phyloP scores from a whole-genome alignment of 129 eudicot genomes.

The Centella asiatica region DNA sequence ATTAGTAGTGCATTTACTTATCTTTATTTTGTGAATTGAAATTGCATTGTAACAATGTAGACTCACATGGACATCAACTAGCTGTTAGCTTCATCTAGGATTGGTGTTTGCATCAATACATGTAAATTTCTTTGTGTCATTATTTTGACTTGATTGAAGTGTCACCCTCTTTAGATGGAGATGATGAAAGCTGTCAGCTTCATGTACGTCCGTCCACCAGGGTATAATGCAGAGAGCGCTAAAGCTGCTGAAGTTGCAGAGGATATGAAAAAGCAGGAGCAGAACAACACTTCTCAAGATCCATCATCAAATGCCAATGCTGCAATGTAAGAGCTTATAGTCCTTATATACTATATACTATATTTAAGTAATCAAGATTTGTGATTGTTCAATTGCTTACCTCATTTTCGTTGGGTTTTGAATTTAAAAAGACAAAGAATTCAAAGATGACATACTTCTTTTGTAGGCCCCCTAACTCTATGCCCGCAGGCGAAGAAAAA shows the following conservation, averaged over 20 bases:
- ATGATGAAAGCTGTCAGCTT: conserved; percentile 97
- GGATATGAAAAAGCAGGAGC: conserved; percentile 44
- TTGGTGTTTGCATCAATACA: too few relatives aligned
- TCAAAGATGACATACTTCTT: conserved; percentile 7
- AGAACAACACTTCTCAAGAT: conserved; percentile 26
- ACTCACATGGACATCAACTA: too few relatives aligned
- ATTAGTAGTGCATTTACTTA: neutral
- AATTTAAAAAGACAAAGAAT: neutral
- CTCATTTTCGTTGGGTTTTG: conserved; percentile 1
- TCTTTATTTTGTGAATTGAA: too few relatives aligned
- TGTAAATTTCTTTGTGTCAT: conserved; percentile 5
- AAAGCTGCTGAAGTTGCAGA: conserved; percentile 93
- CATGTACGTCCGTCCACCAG: conserved; percentile 91
- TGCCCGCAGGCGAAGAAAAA: conserved; percentile 44
- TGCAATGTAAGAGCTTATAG: conserved; percentile 30
- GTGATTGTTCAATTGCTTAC: conserved; percentile 1
- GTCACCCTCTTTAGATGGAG: conserved; percentile 55
- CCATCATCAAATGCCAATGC: conserved; percentile 37
- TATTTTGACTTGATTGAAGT: conserved; percentile 15
- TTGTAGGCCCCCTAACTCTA: conserved; percentile 39
- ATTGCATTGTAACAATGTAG: neutral
- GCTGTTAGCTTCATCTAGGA: too few relatives aligned
- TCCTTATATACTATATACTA: neutral
- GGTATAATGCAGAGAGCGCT: conserved; percentile 92
- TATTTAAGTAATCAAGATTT: conserved; percentile 9